A percentile compares a stretch with the other conserved stretches of the same genome.
These are phyloP conservation scores for Saccharomycopsis olivae DNA, from an alignment of 805 yeast genomes.

Conservation along the genomic window DNA sequence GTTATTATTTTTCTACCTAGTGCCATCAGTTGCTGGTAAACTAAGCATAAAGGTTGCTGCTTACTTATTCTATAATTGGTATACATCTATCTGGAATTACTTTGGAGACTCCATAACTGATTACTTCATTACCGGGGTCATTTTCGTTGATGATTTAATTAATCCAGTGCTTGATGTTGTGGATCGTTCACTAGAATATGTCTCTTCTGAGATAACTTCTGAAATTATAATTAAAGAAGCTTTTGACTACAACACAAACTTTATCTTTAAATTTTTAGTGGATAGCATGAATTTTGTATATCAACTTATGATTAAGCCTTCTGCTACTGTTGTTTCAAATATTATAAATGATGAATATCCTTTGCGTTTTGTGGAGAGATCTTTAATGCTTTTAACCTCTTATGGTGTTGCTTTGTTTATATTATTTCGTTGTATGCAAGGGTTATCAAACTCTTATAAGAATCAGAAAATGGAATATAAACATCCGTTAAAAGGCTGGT, in stretches of 20 bases:
- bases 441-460: no score
- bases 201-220: no score
- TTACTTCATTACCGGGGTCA: no score
- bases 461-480: no score
- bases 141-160: no score
- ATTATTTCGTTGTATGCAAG: neutral
- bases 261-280: neutral
- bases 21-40: conserved; percentile 14
- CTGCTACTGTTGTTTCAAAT: conserved; percentile 15
- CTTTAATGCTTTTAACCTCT: conserved; percentile 27
- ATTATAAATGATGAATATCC: conserved; percentile 22
- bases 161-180: no score
- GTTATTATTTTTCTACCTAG: conserved; percentile 8
- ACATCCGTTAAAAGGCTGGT: no score
- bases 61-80: neutral
- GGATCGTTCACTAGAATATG: no score
- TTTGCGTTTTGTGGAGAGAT: conserved; percentile 29
- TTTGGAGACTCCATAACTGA: no score
- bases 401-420: conserved; percentile 23
- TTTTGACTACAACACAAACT: neutral
- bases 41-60: neutral
- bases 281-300: conserved; percentile 2
- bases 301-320: conserved; percentile 20
- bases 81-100: no score
- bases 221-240: no score